phyloP scores from a whole-genome alignment of 352 stramenopile genomes.

The Aphanomyces stellatus region DNA sequence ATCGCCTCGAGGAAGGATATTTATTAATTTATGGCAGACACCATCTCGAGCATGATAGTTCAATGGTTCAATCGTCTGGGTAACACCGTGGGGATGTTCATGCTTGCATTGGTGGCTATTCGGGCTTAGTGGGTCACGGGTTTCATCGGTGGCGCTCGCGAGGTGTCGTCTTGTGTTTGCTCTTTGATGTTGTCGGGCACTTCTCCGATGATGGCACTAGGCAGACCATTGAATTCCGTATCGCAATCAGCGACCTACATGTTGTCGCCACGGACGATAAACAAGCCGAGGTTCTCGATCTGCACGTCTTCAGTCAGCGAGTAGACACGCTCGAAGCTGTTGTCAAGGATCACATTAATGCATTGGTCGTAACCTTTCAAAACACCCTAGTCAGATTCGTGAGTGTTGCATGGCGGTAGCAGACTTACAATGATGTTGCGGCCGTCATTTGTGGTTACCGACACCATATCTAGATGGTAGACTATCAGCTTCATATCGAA shows the following conservation, averaged over 20 bases:
- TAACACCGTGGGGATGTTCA: no score
- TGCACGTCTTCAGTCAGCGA: constrained; percentile 85
- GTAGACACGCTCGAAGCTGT: constrained; percentile 92
- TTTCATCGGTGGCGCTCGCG: constrained; percentile 82
- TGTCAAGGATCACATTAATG: constrained; percentile 89
- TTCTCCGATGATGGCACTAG: constrained; percentile 75
- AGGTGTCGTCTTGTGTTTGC: constrained; percentile 83
- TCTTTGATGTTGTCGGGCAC: constrained; percentile 83
- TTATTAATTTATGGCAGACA: no score
- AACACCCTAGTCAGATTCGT: constrained; percentile 52
- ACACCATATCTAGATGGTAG: constrained; percentile 64
- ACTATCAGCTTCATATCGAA: neutral
- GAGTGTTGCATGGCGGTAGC: no score
- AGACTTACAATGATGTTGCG: constrained; percentile 87
- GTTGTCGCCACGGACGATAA: constrained; percentile 92
- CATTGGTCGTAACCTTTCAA: constrained; percentile 90
- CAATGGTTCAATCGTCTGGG: no score
- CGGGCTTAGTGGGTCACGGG: constrained; percentile 84
- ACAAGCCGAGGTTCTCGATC: constrained; percentile 84
- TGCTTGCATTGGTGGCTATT: no score
- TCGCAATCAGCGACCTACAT: constrained; percentile 77
- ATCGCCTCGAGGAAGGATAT: neutral
- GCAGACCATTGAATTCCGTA: no score
- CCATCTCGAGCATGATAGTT: no score
- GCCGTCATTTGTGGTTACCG: constrained; percentile 91